These are phyloP conservation scores for Pseudozyma thailandica DNA, from an alignment of 1,284 basidiomycete species.

Conservation along the genomic window DNA sequence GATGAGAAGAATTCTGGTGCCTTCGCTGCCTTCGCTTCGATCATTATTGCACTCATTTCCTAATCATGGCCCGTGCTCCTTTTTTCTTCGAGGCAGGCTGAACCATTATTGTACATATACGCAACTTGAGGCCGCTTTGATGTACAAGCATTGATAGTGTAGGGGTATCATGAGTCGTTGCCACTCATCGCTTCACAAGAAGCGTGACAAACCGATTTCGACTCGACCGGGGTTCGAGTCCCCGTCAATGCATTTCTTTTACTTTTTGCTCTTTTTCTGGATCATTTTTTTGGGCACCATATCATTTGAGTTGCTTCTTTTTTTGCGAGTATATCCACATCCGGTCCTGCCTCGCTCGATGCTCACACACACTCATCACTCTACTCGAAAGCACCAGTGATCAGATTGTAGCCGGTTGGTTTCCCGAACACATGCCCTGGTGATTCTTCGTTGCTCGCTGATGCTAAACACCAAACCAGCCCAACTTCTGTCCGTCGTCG, in stretches of 20 bases:
- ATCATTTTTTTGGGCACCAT: neutral
- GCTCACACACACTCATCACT: no score
- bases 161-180: constrained; percentile 54
- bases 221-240: constrained; percentile 59
- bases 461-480: no score
- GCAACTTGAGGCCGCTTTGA: neutral
- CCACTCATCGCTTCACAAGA: constrained; percentile 20
- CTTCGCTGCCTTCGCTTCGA: constrained; percentile 21
- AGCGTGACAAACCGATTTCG: constrained; percentile 34
- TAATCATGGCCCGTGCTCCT: constrained; percentile 22
- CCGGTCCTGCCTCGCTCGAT: no score
- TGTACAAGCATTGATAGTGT: constrained; percentile 46
- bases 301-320: neutral
- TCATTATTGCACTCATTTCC: constrained; percentile 14
- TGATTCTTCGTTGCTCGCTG: no score
- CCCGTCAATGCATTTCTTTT: constrained; percentile 52
- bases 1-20: constrained; percentile 21
- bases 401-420: no score
- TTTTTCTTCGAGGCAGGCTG: neutral
- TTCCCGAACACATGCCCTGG: no score
- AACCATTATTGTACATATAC: no score
- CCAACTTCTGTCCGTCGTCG: no score
- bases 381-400: no score
- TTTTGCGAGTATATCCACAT: neutral
- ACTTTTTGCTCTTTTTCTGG: neutral